These are phyloP conservation scores for Aspergillus fructus DNA, from an alignment of 2,329 filamentous ascomycete species.

Conservation along the genomic window DNA sequence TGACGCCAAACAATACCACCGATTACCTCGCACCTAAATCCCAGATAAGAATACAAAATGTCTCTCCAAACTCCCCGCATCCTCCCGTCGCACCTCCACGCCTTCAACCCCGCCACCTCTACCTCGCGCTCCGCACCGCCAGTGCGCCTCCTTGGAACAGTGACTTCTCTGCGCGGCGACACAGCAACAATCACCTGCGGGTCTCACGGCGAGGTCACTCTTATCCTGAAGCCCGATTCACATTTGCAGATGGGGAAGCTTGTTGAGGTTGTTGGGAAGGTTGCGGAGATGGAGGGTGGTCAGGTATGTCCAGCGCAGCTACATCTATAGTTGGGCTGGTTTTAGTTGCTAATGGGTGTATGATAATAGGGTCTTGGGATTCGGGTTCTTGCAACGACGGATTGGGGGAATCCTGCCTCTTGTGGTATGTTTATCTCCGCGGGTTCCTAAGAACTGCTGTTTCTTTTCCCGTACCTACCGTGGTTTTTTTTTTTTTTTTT, in stretches of 20 bases:
- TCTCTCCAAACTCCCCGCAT: conserved; percentile 77
- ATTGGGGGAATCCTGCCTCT: conserved; percentile 43
- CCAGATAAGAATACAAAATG: conserved; percentile 50
- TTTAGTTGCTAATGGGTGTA: neutral
- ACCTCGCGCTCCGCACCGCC: conserved; percentile 53
- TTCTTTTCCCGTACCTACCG: neutral
- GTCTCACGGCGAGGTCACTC: conserved; percentile 66
- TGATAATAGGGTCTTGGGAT: conserved; percentile 38
- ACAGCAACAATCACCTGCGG: conserved; percentile 76
- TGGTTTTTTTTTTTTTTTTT: neutral
- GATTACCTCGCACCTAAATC: too few relatives aligned
- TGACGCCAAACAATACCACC: too few relatives aligned
- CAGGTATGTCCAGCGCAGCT: neutral
- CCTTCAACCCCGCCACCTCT: conserved; percentile 59
- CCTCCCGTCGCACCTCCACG: conserved; percentile 74
- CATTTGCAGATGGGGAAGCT: conserved; percentile 46
- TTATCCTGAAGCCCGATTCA: conserved; percentile 65
- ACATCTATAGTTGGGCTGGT: neutral
- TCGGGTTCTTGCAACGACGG: conserved; percentile 41
- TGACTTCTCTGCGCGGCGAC: conserved; percentile 78
- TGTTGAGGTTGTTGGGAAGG: conserved; percentile 49
- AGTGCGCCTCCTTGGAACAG: conserved; percentile 83
- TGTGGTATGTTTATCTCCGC: conserved; percentile 33
- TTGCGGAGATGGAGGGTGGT: conserved; percentile 42
- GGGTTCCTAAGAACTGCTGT: neutral